phyloP scores from a whole-genome alignment of 202 grass and related monocot species.

The Panicum virgatum region DNA sequence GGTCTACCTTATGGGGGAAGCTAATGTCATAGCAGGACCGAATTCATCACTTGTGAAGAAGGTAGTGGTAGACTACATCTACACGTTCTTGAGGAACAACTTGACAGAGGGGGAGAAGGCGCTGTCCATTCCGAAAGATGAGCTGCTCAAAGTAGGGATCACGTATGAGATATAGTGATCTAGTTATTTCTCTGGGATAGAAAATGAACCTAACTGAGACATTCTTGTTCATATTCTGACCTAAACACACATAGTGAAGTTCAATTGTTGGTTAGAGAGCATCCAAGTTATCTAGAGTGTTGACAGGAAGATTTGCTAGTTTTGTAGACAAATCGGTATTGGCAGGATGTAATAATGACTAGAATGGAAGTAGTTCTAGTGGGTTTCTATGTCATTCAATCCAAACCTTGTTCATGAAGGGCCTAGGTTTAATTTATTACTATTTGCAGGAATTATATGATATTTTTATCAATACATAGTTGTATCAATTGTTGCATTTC shows the following conservation, averaged over 20 bases:
- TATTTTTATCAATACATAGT: not conserved
- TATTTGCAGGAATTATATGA: not conserved
- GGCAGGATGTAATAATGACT: not conserved
- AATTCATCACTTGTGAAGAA: conserved; percentile 54
- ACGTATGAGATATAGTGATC: conserved; percentile 65
- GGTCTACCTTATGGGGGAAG: conserved; percentile 69
- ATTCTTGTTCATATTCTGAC: conserved; percentile 15
- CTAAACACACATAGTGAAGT: not conserved
- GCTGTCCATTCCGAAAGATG: conserved; percentile 57
- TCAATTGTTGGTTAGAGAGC: not conserved
- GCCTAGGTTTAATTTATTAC: not conserved
- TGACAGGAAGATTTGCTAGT: not conserved
- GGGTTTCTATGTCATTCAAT: not conserved
- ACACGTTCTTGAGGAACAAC: conserved; percentile 70
- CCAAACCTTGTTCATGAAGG: not conserved
- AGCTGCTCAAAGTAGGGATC: conserved; percentile 72
- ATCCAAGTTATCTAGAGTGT: not conserved
- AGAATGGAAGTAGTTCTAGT: not conserved
- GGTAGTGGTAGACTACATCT: conserved; percentile 38
- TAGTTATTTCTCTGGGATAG: conserved; percentile 21
- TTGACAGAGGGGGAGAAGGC: conserved; percentile 50
- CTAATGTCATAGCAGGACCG: conserved; percentile 45
- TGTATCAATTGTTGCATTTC: not conserved
- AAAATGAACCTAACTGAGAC: not conserved
- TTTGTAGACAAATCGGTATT: not conserved